Percentiles rank a stretch among this genome's conserved stretches.
These are phyloP conservation scores for Candida incommunis DNA, from an alignment of 805 yeast species.

Conservation along the genomic window DNA sequence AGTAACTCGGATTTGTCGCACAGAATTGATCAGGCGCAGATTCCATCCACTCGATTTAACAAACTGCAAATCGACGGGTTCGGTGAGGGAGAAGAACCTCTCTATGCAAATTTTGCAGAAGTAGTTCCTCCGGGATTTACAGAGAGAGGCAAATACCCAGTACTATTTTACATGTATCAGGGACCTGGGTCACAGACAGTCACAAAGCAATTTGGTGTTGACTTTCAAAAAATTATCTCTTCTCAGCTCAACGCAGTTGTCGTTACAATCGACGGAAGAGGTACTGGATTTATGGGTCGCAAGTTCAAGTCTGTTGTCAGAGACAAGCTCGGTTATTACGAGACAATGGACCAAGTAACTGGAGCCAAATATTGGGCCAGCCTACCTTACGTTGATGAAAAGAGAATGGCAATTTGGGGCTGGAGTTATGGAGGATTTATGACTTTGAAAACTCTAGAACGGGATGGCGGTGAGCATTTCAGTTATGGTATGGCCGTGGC, in stretches of 20 bases:
- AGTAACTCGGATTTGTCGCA: constrained; percentile 16
- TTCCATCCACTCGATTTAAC: constrained; percentile 45
- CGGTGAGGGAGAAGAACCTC: constrained; percentile 25
- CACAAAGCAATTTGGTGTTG: constrained; percentile 39
- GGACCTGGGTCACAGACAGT: constrained; percentile 93
- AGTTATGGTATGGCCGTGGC: constrained; percentile 91
- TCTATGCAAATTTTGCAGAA: constrained; percentile 48
- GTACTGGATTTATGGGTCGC: constrained; percentile 83
- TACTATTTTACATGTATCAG: constrained; percentile 81
- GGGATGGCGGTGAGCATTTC: constrained; percentile 61
- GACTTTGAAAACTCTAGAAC: constrained; percentile 79
- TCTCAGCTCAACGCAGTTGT: constrained; percentile 71
- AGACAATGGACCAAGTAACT: constrained; percentile 72
- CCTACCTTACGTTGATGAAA: constrained; percentile 49
- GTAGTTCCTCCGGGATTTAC: constrained; percentile 66
- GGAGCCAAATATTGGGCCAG: constrained; percentile 65
- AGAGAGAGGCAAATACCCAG: constrained; percentile 51
- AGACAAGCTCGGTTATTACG: constrained; percentile 68
- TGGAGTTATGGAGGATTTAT: constrained; percentile 97
- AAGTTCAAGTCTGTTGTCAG: constrained; percentile 67
- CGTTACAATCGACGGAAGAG: constrained; percentile 93
- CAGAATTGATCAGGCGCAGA: constrained; percentile 25
- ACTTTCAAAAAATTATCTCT: constrained; percentile 64
- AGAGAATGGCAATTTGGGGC: constrained; percentile 81
- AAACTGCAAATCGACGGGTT: constrained; percentile 30